Percentiles rank a stretch among this genome's conserved stretches.
Evolutionary conservation across 495 filamentous ascomycete species (phyloP).

Genomic region (Penicillium psychrofluorescens): DNA sequence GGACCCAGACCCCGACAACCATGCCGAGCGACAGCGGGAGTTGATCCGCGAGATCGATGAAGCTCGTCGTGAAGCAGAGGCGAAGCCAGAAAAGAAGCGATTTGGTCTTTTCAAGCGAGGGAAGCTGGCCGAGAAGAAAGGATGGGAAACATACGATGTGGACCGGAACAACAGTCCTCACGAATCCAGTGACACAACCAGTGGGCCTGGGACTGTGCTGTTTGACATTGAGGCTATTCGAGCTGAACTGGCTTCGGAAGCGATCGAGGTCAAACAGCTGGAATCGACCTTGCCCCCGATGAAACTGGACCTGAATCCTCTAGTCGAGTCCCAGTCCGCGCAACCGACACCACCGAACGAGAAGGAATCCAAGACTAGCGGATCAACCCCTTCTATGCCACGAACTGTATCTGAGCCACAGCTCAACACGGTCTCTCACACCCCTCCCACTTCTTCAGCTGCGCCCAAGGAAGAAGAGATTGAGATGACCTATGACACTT

Average conservation of each 20-base stretch:
- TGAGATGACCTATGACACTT: constrained; percentile 69
- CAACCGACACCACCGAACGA: constrained; percentile 29
- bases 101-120: constrained; percentile 77
- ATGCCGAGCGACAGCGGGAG: constrained; percentile 79
- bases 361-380: constrained; percentile 41
- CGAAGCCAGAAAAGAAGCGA: constrained; percentile 58
- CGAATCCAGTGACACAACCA: constrained; percentile 18
- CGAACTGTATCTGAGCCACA: constrained; percentile 28
- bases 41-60: constrained; percentile 96
- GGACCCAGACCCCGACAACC: constrained; percentile 92
- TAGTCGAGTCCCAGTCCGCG: constrained; percentile 11
- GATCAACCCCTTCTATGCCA: constrained; percentile 11
- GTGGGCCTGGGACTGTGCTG: constrained; percentile 49
- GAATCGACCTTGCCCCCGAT: constrained; percentile 85
- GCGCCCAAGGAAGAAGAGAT: constrained; percentile 43
- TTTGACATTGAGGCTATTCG: constrained; percentile 97
- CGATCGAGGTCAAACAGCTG: constrained; percentile 71
- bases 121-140: constrained; percentile 71
- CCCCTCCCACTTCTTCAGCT: constrained; percentile 12
- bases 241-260: constrained; percentile 71
- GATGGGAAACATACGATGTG: constrained; percentile 91
- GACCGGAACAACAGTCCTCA: constrained; percentile 20
- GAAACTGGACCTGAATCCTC: constrained; percentile 57
- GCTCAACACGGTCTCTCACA: constrained; percentile 8
- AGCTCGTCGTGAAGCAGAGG: constrained; percentile 77